Percentiles rank a stretch among this genome's conserved stretches.
phyloP scores from a whole-genome alignment of 2,329 filamentous ascomycete genomes.

The Pseudogymnoascus sp. region DNA sequence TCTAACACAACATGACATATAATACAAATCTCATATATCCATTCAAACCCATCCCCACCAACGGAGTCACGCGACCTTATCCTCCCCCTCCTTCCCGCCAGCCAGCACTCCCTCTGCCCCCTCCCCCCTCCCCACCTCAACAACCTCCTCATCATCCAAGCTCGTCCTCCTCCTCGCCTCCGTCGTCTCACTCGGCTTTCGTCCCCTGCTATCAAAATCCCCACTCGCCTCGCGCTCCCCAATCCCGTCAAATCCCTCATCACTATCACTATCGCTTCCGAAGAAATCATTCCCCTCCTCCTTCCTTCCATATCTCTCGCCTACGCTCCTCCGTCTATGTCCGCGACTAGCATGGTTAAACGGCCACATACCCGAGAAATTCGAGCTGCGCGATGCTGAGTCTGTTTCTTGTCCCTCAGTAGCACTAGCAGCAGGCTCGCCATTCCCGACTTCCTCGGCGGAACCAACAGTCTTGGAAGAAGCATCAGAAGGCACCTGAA shows the following conservation, averaged over 20 bases:
- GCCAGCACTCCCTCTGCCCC: not conserved
- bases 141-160: conserved; percentile 29
- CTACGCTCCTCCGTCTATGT: not conserved
- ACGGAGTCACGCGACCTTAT: conserved; percentile 5
- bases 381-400: not conserved
- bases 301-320: not conserved
- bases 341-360: not conserved
- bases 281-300: conserved; percentile 10
- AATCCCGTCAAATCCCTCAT: conserved; percentile 15
- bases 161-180: conserved; percentile 29
- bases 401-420: not conserved
- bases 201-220: conserved; percentile 9
- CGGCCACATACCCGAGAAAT: not conserved
- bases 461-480: not conserved
- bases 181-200: conserved; percentile 24
- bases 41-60: conserved; percentile 1
- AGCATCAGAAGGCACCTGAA: not conserved
- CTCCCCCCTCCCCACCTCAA: conserved; percentile 16
- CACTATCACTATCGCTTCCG: conserved; percentile 20
- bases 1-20: conserved; percentile 7
- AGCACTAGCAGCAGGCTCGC: not conserved
- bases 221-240: conserved; percentile 13
- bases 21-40: not conserved
- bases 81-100: not conserved
- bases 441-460: not conserved